Percentiles rank a stretch among this genome's conserved stretches.
Evolutionary conservation across 2,329 filamentous ascomycete species (phyloP).

Genomic region (Sarocladiaceae sp.): DNA sequence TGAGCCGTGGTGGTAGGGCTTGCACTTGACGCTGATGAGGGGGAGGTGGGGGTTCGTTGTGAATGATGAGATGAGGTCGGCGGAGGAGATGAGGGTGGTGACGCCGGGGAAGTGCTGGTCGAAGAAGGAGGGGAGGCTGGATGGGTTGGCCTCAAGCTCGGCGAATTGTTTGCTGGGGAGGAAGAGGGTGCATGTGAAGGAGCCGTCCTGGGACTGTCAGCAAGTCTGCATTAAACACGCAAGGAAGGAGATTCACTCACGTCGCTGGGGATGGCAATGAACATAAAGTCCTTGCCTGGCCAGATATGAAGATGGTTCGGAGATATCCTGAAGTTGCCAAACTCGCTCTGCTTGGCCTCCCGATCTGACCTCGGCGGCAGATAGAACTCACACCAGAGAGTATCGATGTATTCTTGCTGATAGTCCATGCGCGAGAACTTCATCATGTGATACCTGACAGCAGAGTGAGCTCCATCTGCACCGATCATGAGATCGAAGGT

Average conservation of each 20-base stretch:
- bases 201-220: constrained; percentile 57
- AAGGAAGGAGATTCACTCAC: constrained; percentile 28
- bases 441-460: constrained; percentile 90
- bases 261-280: constrained; percentile 83
- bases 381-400: constrained; percentile 93
- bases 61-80: constrained; percentile 69
- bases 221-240: not conserved
- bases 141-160: constrained; percentile 56
- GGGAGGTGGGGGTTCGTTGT: constrained; percentile 79
- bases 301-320: constrained; percentile 96
- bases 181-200: constrained; percentile 94
- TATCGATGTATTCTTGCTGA: constrained; percentile 90
- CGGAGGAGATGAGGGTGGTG: constrained; percentile 59
- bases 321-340: constrained; percentile 65
- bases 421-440: constrained; percentile 90
- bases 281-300: constrained; percentile 93
- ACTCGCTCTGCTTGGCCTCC: constrained; percentile 20
- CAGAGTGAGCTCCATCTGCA: constrained; percentile 90
- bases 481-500: constrained; percentile 91
- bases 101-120: constrained; percentile 82
- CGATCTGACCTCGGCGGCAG: constrained; percentile 50
- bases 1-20: constrained; percentile 73
- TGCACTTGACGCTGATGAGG: constrained; percentile 88
- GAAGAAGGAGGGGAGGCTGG: constrained; percentile 65
- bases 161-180: constrained; percentile 66